Evolutionary conservation across 495 filamentous ascomycete genomes (phyloP), one percentile per base, ranked within the genome.

Genomic region (Venustampulla echinocandica): DNA sequence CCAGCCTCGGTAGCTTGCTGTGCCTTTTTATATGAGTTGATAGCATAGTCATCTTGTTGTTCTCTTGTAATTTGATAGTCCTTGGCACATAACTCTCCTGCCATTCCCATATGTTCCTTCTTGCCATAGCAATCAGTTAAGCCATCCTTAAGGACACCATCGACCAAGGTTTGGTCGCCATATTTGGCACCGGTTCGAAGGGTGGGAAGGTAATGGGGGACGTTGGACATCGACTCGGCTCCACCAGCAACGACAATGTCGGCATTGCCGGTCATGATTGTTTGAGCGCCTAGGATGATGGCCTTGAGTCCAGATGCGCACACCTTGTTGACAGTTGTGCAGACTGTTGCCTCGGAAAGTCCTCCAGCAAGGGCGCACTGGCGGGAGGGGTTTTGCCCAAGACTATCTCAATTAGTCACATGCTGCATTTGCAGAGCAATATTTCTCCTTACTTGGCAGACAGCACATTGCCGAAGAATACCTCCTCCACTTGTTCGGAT

Each of bases 271-370:
- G 88, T 94, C 58, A 95, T 88, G 64, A 98, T 96, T 51, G 88
- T 95, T 70, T 97, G 92, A 20, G 92, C 84, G 41, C 84, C 93
- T 46, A 98, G 76, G 53, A 95, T 90, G 65, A 97, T 82, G 49
- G 92, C 88, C 70, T 98, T 98, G 58, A 95, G 60, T 33, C 80
- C 78, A 37, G 88, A 95, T 46, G 92, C 92, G 75, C 92, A 98
- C 58, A 98, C 92, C 70, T 98, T 98, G 81, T 97, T 98, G 47
- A 98, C 76, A 22, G 89, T 94, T 33, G 93, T 97, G 69, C 81
- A 85, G 58, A 95, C 79, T 42, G 82, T 85, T 11, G 75, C 71
- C 14, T 92, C 70, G 2, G 75, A 64, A 45, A 98, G 82, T 40
- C 92, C 92, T 53, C 88, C 92, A 55, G 77, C 74, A 58, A 98